Evolutionary conservation across 176 grass and related monocot genomes (phyloP), one percentile per base, ranked within the genome.

Genomic region (Cymbopogon citratus): DNA sequence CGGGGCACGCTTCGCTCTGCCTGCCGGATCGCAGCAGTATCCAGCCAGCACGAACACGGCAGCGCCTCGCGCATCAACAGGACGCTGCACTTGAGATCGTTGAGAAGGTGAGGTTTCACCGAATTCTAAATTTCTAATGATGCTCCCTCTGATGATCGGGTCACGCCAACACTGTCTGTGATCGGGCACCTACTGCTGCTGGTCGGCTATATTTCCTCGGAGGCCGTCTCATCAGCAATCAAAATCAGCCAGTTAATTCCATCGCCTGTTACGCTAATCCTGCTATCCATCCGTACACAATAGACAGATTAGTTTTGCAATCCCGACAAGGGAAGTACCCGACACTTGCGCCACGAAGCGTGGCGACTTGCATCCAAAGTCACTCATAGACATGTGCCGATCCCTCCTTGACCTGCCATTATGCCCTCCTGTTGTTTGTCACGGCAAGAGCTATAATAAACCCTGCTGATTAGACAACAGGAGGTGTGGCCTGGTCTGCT

Each of bases 301-400:
- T 36, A n/a, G 78, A 28, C 73, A 27, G 66, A 34, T 10, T 66
- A 67, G 59, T 89, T 85, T 78, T 71, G 57, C 56, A 16, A 89
- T 89, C 87, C 87, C 83, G 72, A 85, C 34, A 71, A 64, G 41
- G 36, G 43, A 64, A 18, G 61, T 71, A 71, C 70, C 87, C 82
- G 51, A 43, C 83, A 44, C 59, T 82, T 46, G 87, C 87, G 83
- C 66, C 83, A 66, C 73, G 12, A 89, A 63, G 78, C 78, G 26
- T 48, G 83, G 54, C 73, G 33, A 38, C 68, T 26, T 71, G 81
- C 26, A 13, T 68, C 62, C 63, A 12, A 51, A 71, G 82, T 71
- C 82, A 71, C 77, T 71, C 82, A 33, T 85, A 64, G 65, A 25
- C 64, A 40, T 69, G 40, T 44, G 6, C 39, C 10, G 5, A 12